Conservation (phyloP, 352 stramenopile genomes). For the Poterioochromonas sp. region DNA sequence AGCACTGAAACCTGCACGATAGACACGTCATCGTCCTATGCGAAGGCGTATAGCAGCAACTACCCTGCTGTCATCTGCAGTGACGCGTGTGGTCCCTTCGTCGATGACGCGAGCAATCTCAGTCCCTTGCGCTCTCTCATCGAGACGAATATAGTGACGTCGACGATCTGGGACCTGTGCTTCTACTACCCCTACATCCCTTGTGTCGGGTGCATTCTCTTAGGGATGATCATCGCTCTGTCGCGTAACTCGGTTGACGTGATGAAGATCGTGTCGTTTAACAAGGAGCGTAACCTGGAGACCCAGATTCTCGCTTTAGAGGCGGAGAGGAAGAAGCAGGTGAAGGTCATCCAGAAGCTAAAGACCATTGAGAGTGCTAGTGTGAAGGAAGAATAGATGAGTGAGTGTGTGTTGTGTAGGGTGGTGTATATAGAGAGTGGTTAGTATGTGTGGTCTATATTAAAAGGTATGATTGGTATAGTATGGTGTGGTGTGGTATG, state of each 20-base stretch:
- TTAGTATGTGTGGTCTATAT: too few relatives aligned
- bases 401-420: too few relatives aligned
- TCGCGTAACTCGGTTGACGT: neutral
- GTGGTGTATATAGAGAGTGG: too few relatives aligned
- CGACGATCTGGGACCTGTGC: neutral
- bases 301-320: neutral
- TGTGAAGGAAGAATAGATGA: neutral
- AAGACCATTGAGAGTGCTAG: neutral
- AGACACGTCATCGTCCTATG: neutral
- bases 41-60: neutral
- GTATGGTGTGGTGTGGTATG: too few relatives aligned
- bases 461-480: too few relatives aligned
- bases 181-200: conserved; percentile 24
- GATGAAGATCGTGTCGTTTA: neutral
- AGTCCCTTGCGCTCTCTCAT: neutral
- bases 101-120: neutral
- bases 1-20: neutral
- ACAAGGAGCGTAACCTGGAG: neutral
- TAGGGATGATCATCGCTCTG: neutral
- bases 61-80: conserved; percentile 21
- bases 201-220: neutral
- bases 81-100: conserved; percentile 21
- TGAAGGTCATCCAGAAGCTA: conserved; percentile 10
- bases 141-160: neutral
- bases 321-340: conserved; percentile 27